These are phyloP conservation scores for Calycina marina DNA, from an alignment of 2,329 filamentous ascomycete species.

Conservation along the genomic window DNA sequence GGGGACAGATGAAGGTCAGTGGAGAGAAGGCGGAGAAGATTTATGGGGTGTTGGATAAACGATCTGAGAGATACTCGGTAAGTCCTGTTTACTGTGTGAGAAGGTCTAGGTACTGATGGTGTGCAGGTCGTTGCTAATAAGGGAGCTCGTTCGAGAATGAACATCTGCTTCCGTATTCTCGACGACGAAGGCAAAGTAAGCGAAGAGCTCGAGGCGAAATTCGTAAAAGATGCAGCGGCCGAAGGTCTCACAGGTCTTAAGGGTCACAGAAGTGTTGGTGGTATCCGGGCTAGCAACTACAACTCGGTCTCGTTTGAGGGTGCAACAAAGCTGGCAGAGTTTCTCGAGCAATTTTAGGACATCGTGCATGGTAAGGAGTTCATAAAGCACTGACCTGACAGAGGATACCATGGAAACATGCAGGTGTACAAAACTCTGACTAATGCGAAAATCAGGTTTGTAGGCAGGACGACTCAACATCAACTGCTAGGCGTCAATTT, in stretches of 20 bases:
- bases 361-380: no score
- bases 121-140: conserved; percentile 56
- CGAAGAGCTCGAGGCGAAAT: conserved; percentile 61
- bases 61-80: conserved; percentile 54
- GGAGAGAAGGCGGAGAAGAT: conserved; percentile 62
- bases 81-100: not conserved
- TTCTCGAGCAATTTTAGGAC: conserved; percentile 37
- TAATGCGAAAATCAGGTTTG: no score
- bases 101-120: not conserved
- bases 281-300: conserved; percentile 79
- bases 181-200: conserved; percentile 37
- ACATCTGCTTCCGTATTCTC: conserved; percentile 75
- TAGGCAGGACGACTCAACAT: no score
- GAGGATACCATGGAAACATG: no score
- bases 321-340: conserved; percentile 51
- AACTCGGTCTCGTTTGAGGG: conserved; percentile 62
- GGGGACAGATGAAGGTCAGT: conserved; percentile 61
- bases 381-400: no score
- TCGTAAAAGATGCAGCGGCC: conserved; percentile 57
- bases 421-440: no score
- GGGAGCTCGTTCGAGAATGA: conserved; percentile 72
- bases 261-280: conserved; percentile 76
- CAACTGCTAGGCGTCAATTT: no score
- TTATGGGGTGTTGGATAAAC: conserved; percentile 62
- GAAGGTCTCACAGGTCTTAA: conserved; percentile 66